Evolutionary conservation across 169 alveolate genomes (phyloP).

Genomic region (Plasmodium gonderi): DNA sequence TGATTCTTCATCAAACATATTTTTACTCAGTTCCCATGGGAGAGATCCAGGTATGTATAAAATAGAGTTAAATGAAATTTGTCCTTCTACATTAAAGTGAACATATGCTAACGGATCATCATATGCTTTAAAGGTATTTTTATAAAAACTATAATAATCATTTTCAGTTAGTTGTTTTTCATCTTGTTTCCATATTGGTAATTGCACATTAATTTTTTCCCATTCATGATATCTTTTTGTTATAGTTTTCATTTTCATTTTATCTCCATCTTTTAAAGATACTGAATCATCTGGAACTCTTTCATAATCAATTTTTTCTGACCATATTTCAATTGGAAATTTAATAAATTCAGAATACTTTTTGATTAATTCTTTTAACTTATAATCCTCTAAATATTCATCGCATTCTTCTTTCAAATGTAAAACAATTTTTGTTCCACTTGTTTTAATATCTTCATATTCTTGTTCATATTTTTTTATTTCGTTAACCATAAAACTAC

Average conservation of each 20-base stretch:
- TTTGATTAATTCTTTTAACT: constrained; percentile 92
- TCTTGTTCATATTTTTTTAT: constrained; percentile 92
- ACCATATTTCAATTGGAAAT: constrained; percentile 96
- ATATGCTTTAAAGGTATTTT: constrained; percentile 95
- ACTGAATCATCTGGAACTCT: constrained; percentile 89
- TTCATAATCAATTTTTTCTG: constrained; percentile 89
- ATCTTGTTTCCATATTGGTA: constrained; percentile 96
- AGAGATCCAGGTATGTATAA: constrained; percentile 94
- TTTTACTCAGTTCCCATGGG: constrained; percentile 89
- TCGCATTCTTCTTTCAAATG: constrained; percentile 97
- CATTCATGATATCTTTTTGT: constrained; percentile 87
- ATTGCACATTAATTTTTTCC: constrained; percentile 95
- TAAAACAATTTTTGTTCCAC: constrained; percentile 97
- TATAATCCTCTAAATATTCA: constrained; percentile 96
- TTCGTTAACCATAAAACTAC: constrained; percentile 92
- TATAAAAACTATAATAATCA: constrained; percentile 95
- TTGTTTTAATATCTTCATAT: constrained; percentile 90
- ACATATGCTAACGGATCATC: constrained; percentile 97
- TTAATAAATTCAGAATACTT: constrained; percentile 96
- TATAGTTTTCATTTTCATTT: constrained; percentile 85
- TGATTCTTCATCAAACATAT: constrained; percentile 95
- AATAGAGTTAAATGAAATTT: constrained; percentile 97
- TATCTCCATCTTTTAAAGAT: constrained; percentile 83
- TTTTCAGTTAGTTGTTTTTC: constrained; percentile 92
- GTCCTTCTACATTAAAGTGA: constrained; percentile 99